Evolutionary conservation across 2,329 filamentous ascomycete genomes (phyloP).

Genomic region (Colletotrichum lini): DNA sequence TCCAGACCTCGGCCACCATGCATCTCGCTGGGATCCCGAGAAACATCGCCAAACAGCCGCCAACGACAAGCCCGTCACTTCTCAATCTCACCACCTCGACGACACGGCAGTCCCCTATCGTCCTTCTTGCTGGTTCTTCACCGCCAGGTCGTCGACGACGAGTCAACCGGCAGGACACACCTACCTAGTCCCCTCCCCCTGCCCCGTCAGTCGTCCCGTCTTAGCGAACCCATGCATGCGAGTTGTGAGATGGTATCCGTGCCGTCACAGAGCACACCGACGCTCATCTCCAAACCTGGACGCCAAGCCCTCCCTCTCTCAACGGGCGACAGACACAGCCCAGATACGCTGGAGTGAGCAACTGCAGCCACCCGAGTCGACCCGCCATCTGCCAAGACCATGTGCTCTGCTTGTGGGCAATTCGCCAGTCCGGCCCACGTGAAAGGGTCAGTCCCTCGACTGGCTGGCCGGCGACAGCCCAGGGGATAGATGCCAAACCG

Average conservation of each 20-base stretch:
- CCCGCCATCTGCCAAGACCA: slow-evolving; percentile 30
- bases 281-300: slow-evolving; percentile 34
- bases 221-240: slow-evolving; percentile 29
- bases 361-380: slow-evolving; percentile 17
- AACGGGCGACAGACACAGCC: slow-evolving; percentile 16
- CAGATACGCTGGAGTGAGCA: slow-evolving; percentile 22
- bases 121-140: slow-evolving; percentile 14
- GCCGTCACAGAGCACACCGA: slow-evolving; percentile 5
- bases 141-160: slow-evolving; percentile 15
- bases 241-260: slow-evolving; percentile 35
- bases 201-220: too few relatives aligned
- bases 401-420: background rate
- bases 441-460: slow-evolving; percentile 21
- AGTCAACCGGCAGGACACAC: slow-evolving; percentile 14
- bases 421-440: slow-evolving; percentile 35
- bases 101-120: background rate
- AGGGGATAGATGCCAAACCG: background rate
- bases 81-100: slow-evolving; percentile 36
- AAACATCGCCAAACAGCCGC: slow-evolving; percentile 17
- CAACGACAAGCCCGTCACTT: slow-evolving; percentile 19
- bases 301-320: slow-evolving; percentile 25
- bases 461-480: slow-evolving; percentile 10
- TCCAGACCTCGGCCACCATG: slow-evolving; percentile 15
- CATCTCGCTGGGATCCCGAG: slow-evolving; percentile 23
- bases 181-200: background rate